Percentiles rank a stretch among this genome's conserved stretches.
Evolutionary conservation across 2,329 filamentous ascomycete genomes (phyloP).

Genomic region (Cytospora piceae): DNA sequence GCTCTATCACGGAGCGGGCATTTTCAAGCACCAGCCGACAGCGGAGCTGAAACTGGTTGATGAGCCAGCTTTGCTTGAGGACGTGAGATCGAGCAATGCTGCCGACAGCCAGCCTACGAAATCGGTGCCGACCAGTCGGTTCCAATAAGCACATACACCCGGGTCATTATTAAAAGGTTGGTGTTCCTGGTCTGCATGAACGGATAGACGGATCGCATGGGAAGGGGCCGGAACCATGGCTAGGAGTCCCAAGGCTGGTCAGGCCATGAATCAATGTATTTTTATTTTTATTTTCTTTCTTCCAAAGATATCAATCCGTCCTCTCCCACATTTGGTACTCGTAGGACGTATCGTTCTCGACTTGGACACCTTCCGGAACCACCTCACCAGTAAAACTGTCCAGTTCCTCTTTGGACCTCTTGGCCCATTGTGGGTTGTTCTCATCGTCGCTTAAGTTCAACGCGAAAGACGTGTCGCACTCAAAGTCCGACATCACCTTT

Average conservation of each 20-base stretch:
- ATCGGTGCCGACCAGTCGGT: slow-evolving; percentile 31
- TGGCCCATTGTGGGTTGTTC: slow-evolving; percentile 54
- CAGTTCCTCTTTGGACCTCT: slow-evolving; percentile 55
- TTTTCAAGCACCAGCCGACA: slow-evolving; percentile 49
- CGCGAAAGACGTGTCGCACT: slow-evolving; percentile 77
- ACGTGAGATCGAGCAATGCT: slow-evolving; percentile 36
- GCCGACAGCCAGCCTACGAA: slow-evolving; percentile 20
- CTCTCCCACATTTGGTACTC: slow-evolving; percentile 77
- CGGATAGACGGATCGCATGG: slow-evolving; percentile 12
- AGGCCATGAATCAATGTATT: slow-evolving; percentile 5
- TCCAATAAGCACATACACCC: slow-evolving; percentile 1
- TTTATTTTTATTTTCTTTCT: slow-evolving; percentile 16
- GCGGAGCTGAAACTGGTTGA: slow-evolving; percentile 46
- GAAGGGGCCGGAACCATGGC: slow-evolving; percentile 4
- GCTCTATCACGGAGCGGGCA: slow-evolving; percentile 37
- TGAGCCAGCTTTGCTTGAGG: slow-evolving; percentile 43
- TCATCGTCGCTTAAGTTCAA: slow-evolving; percentile 49
- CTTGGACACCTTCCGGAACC: slow-evolving; percentile 57
- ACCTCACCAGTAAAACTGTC: slow-evolving; percentile 69
- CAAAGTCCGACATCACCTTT: slow-evolving; percentile 68
- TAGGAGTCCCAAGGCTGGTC: slow-evolving; percentile 33
- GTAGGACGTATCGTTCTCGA: slow-evolving; percentile 68
- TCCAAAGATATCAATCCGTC: slow-evolving; percentile 36
- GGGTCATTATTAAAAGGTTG: too few species aligned
- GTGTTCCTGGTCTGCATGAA: neutral